Evolutionary conservation across 75 land plant genomes (phyloP).

Genomic region (Pinus taeda): DNA sequence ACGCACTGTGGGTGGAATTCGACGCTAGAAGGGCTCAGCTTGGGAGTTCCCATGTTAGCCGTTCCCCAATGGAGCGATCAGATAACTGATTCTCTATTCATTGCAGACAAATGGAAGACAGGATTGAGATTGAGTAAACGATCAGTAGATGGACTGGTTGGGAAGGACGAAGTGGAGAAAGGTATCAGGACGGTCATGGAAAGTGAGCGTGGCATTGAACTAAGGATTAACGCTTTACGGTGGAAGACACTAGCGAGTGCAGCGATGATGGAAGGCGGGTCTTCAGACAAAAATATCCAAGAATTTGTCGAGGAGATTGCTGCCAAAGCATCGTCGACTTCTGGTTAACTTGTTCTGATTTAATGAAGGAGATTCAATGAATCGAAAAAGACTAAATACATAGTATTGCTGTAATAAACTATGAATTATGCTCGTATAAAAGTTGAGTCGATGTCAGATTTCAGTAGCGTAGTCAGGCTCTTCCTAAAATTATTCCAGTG

Average conservation of each 20-base stretch:
- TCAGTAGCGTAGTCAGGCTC: too few species aligned
- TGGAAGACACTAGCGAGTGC: constrained; percentile 24
- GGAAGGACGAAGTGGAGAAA: constrained; percentile 29
- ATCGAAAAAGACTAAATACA: background rate
- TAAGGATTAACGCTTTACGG: constrained; percentile 17
- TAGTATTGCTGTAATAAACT: too few species aligned
- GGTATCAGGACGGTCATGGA: constrained; percentile 27
- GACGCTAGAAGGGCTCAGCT: constrained; percentile 8
- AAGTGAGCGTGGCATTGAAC: constrained; percentile 21
- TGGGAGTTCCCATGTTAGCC: constrained; percentile 19
- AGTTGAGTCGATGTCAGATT: background rate
- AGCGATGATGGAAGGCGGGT: constrained; percentile 31
- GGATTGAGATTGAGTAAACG: constrained; percentile 21
- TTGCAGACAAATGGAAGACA: constrained; percentile 22
- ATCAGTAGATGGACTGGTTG: constrained; percentile 13
- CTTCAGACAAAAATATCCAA: constrained; percentile 27
- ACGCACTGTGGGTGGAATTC: constrained; percentile 36
- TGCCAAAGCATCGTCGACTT: too few species aligned
- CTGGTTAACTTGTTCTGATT: background rate
- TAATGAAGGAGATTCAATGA: background rate
- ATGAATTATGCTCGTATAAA: too few species aligned
- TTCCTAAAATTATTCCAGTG: too few species aligned
- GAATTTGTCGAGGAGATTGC: constrained; percentile 13
- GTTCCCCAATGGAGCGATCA: constrained; percentile 19
- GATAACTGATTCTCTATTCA: constrained; percentile 17